These are phyloP conservation scores for Coemansia sp. DNA, from an alignment of 192 early-diverging fungal species.

Conservation along the genomic window DNA sequence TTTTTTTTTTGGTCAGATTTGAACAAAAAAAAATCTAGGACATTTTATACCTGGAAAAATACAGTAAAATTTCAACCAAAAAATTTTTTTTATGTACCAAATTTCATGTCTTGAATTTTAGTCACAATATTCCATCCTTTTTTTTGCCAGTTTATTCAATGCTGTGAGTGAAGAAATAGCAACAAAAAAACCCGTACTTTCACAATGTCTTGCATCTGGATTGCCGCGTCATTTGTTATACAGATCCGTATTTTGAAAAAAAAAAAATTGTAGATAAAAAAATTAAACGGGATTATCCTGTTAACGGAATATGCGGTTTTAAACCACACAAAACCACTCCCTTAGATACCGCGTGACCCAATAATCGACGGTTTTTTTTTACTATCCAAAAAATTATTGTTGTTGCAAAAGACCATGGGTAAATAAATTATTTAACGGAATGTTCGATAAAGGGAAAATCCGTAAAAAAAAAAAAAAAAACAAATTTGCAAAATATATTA, in stretches of 20 bases:
- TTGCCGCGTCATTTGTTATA: neutral
- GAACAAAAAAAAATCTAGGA: neutral
- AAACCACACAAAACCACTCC: neutral
- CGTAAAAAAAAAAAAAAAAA: neutral
- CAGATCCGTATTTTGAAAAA: too few relatives aligned
- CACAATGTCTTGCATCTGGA: too few relatives aligned
- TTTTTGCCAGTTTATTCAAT: neutral
- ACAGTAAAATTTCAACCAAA: neutral
- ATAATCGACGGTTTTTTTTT: too few relatives aligned
- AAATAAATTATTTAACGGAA: too few relatives aligned
- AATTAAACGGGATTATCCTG: neutral
- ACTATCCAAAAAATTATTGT: too few relatives aligned
- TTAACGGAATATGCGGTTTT: neutral
- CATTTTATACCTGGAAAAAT: neutral
- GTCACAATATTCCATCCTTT: too few relatives aligned
- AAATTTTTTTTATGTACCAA: neutral
- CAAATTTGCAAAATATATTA: neutral
- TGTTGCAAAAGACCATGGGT: too few relatives aligned
- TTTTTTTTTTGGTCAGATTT: too few relatives aligned
- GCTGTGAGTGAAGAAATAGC: neutral
- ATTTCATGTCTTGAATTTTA: too few relatives aligned
- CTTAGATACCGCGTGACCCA: neutral
- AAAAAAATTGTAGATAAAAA: neutral
- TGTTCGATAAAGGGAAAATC: too few relatives aligned
- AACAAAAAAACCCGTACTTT: neutral